Evolutionary conservation across 2,329 filamentous ascomycete species (phyloP), one percentile per base, ranked within the genome.

Genomic region (Fusarium liriodendri): DNA sequence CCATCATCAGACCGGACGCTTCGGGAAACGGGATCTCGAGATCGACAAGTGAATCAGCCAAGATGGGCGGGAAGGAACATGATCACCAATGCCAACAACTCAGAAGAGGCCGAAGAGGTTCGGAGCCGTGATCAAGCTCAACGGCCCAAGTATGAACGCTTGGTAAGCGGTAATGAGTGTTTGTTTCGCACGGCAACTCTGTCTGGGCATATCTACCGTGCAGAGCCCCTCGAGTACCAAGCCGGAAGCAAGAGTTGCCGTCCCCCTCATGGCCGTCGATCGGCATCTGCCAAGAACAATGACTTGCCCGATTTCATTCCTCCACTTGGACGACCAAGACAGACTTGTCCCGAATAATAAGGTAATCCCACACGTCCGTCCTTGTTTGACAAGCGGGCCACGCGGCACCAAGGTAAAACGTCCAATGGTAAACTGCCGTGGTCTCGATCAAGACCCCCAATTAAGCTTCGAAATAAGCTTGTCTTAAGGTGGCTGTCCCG

Each of bases 391-490:
- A 61, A 61, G 29, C 58, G n/a, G 58, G 27, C 38, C 40, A 33
- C 29, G 40, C 58, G 57, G 57, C 54, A 22, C 33, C 54, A 14
- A 33, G 58, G 35, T 11, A 18, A 29, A 37, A n/a, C 22, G 29
- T n/a, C 50, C 50, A 54, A 47, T 38, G 25, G 14, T 18, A 18
- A 47, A 42, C 16, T 37, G 25, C 27, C 33, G 55, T 58, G 50
- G 18, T 29, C 29, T 29, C 27, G 38, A 64, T 58, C 29, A 50
- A 62, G 64, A 33, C 13, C 45, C 29, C 29, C 13, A 37, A 37
- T 67, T 77, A 76, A 77, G 73, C 75, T 77, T 77, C 63, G 64
- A 74, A 74, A 77, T 77, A 77, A 77, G 75, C 75, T 77, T 77
- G 75, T 77, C 68, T 76, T 76, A 35, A 50, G 45, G 37, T 71